Evolutionary conservation across 257 asterid genomes (phyloP).

Genomic region (Petunia secreta): DNA sequence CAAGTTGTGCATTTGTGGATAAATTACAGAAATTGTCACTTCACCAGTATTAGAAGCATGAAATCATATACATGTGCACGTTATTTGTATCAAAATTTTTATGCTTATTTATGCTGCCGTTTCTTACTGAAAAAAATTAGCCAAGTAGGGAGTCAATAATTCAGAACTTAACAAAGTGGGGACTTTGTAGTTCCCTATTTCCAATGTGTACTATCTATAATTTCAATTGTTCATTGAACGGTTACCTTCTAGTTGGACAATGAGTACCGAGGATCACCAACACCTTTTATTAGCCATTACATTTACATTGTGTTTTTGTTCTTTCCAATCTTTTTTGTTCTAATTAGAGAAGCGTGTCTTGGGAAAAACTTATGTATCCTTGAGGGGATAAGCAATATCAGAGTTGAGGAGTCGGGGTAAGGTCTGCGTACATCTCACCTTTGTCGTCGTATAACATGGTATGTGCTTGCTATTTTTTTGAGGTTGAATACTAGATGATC

Average conservation of each 20-base stretch:
- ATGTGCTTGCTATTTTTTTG: too few species aligned
- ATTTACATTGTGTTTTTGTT: background rate
- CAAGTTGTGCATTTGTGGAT: conserved; percentile 21
- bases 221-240: conserved; percentile 5
- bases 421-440: too few species aligned
- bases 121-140: background rate
- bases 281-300: background rate
- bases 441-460: too few species aligned
- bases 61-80: background rate
- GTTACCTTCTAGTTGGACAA: background rate
- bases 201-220: background rate
- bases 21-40: conserved; percentile 1
- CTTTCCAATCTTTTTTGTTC: background rate
- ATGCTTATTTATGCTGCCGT: background rate
- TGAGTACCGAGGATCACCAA: background rate
- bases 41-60: background rate
- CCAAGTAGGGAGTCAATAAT: background rate
- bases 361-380: too few species aligned
- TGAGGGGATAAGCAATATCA: too few species aligned
- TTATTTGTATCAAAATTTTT: background rate
- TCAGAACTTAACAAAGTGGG: background rate
- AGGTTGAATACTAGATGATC: too few species aligned
- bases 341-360: background rate
- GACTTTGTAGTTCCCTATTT: background rate
- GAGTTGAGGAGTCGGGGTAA: too few species aligned